Evolutionary conservation across 192 early-diverging fungal genomes (phyloP).

Genomic region (Cladochytrium replicatum): DNA sequence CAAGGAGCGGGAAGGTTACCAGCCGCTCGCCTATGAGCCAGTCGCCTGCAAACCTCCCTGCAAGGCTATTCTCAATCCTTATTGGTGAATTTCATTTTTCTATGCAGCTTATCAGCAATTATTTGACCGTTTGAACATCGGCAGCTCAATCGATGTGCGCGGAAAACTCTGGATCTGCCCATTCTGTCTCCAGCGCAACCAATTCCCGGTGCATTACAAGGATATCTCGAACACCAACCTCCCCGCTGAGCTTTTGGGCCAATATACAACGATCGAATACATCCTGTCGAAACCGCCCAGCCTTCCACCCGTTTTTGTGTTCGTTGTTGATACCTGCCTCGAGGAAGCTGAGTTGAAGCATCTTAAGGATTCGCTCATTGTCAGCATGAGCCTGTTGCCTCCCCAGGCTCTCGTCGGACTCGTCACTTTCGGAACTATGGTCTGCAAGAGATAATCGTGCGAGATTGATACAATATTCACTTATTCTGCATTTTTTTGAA

Average conservation of each 20-base stretch:
- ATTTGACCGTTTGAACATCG: too few relatives aligned
- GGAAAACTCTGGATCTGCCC: constrained; percentile 97
- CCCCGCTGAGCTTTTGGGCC: constrained; percentile 82
- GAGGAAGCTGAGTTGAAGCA: constrained; percentile 93
- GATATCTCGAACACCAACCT: constrained; percentile 88
- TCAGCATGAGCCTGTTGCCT: constrained; percentile 85
- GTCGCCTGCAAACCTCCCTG: constrained; percentile 93
- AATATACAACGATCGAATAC: constrained; percentile 96
- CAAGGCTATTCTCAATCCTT: constrained; percentile 92
- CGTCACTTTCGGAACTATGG: constrained; percentile 97
- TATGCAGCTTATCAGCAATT: too few relatives aligned
- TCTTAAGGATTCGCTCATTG: constrained; percentile 84
- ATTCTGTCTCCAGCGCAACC: constrained; percentile 95
- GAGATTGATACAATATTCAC: too few relatives aligned
- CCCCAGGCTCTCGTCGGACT: constrained; percentile 88
- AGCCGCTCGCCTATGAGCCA: constrained; percentile 89
- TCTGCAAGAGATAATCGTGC: too few relatives aligned
- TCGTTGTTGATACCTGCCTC: constrained; percentile 93
- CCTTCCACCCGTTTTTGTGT: constrained; percentile 87
- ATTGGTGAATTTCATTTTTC: constrained; percentile 84
- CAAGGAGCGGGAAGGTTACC: constrained; percentile 78
- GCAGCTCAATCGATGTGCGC: constrained; percentile 90
- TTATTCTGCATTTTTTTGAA: constrained; percentile 12
- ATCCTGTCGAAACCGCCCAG: constrained; percentile 73
- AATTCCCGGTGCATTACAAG: constrained; percentile 94